Evolutionary conservation across 805 yeast species (phyloP).

Genomic region (Saccharomycopsis selenospora): DNA sequence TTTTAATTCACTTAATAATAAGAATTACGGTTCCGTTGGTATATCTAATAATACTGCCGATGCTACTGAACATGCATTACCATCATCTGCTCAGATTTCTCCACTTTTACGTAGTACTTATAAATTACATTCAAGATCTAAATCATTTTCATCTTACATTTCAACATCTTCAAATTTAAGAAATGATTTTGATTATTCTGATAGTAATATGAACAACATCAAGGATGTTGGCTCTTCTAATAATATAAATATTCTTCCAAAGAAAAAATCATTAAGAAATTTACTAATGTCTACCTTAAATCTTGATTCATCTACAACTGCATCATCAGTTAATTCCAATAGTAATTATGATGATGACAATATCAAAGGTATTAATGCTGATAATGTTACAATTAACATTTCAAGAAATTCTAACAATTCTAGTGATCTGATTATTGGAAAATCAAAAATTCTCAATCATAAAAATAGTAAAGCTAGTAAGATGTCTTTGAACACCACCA

Average conservation of each 20-base stretch:
- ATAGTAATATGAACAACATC: background rate
- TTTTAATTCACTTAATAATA: background rate
- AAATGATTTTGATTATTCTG: background rate
- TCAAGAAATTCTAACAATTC: slow-evolving; percentile 24
- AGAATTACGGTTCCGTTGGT: slow-evolving; percentile 1
- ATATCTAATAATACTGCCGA: background rate
- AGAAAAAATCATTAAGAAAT: slow-evolving; percentile 8
- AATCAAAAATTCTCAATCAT: background rate
- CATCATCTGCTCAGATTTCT: background rate
- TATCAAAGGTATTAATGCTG: slow-evolving; percentile 23
- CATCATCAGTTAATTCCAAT: background rate
- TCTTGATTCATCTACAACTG: slow-evolving; percentile 7
- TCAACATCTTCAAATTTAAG: slow-evolving; percentile 1
- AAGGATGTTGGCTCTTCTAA: background rate
- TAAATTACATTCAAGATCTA: slow-evolving; percentile 2
- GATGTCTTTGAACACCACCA: background rate
- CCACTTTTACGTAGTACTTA: background rate
- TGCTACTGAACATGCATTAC: background rate
- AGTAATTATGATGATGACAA: slow-evolving; percentile 17
- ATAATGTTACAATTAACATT: slow-evolving; percentile 25
- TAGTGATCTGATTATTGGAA: slow-evolving; percentile 21
- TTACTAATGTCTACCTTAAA: slow-evolving; percentile 7
- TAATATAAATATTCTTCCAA: background rate
- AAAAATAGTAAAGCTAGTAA: background rate
- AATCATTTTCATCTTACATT: slow-evolving; percentile 12